These are phyloP conservation scores for Pseudocercospora eumusae DNA, from an alignment of 2,329 filamentous ascomycete genomes.

Conservation along the genomic window DNA sequence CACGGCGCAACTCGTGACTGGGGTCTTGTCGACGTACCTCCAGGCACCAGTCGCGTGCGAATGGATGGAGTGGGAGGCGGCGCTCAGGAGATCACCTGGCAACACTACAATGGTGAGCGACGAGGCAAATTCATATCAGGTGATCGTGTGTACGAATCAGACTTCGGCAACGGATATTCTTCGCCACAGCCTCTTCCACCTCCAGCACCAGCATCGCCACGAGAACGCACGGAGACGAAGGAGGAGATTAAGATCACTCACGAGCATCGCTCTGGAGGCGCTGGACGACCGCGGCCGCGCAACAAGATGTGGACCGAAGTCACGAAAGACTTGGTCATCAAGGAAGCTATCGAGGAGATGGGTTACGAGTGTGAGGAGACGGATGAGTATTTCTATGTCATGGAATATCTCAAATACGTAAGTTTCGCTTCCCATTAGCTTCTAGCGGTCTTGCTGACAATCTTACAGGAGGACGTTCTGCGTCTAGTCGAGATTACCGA, in stretches of 20 bases:
- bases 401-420: conserved; percentile 86
- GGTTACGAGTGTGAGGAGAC: conserved; percentile 92
- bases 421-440: conserved; percentile 46
- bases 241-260: conserved; percentile 48
- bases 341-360: conserved; percentile 80
- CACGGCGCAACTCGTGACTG: conserved; percentile 74
- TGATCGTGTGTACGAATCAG: conserved; percentile 54
- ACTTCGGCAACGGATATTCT: conserved; percentile 41
- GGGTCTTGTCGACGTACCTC: conserved; percentile 80
- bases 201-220: conserved; percentile 26
- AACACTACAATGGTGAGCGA: conserved; percentile 75
- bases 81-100: conserved; percentile 75
- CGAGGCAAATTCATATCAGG: conserved; percentile 73
- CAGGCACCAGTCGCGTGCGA: conserved; percentile 76
- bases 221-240: conserved; percentile 46
- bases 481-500: conserved; percentile 81
- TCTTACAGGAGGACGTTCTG: conserved; percentile 75
- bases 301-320: conserved; percentile 89
- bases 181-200: conserved; percentile 24
- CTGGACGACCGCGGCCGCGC: conserved; percentile 21
- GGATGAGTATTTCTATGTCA: conserved; percentile 85
- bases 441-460: conserved; percentile 13
- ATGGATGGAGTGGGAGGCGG: conserved; percentile 78
- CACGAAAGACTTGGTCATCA: conserved; percentile 84
- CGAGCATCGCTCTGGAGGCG: conserved; percentile 19